Conservation (phyloP, 2,329 filamentous ascomycete genomes). For the Paecilomyces formosus region DNA sequence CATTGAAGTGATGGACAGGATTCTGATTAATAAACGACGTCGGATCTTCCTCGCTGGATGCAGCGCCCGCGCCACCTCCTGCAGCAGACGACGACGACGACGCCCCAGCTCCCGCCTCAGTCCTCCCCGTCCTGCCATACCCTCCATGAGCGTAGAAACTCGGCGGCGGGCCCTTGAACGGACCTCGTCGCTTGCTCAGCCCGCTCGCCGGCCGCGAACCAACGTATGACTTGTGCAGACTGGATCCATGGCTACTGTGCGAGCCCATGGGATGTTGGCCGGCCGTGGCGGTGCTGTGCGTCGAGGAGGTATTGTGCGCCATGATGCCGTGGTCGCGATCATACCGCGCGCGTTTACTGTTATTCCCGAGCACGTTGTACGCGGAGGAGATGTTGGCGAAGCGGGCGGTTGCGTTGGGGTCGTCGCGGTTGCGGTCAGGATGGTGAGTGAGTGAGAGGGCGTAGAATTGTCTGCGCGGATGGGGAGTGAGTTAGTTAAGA, state of each 20-base stretch:
- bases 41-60: slow-evolving; percentile 19
- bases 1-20: slow-evolving; percentile 72
- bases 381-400: slow-evolving; percentile 82
- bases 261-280: slow-evolving; percentile 42
- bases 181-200: slow-evolving; percentile 64
- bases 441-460: slow-evolving; percentile 84
- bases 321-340: slow-evolving; percentile 53
- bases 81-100: slow-evolving; percentile 5
- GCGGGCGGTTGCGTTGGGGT: slow-evolving; percentile 63
- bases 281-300: slow-evolving; percentile 21
- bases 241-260: slow-evolving; percentile 43
- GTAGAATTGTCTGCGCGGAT: slow-evolving; percentile 61
- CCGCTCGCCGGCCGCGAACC: slow-evolving; percentile 69
- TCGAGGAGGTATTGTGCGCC: slow-evolving; percentile 20
- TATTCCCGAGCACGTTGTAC: slow-evolving; percentile 67
- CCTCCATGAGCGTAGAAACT: slow-evolving; percentile 79
- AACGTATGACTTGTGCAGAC: slow-evolving; percentile 34
- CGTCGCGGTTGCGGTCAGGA: slow-evolving; percentile 77
- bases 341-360: slow-evolving; percentile 69
- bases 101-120: slow-evolving; percentile 38
- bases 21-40: slow-evolving; percentile 34
- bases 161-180: slow-evolving; percentile 80
- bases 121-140: slow-evolving; percentile 61
- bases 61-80: background rate
- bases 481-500: background rate